Evolutionary conservation across 2,329 filamentous ascomycete genomes (phyloP), one percentile per base, ranked within the genome.

Genomic region (Penicillium polonicum): DNA sequence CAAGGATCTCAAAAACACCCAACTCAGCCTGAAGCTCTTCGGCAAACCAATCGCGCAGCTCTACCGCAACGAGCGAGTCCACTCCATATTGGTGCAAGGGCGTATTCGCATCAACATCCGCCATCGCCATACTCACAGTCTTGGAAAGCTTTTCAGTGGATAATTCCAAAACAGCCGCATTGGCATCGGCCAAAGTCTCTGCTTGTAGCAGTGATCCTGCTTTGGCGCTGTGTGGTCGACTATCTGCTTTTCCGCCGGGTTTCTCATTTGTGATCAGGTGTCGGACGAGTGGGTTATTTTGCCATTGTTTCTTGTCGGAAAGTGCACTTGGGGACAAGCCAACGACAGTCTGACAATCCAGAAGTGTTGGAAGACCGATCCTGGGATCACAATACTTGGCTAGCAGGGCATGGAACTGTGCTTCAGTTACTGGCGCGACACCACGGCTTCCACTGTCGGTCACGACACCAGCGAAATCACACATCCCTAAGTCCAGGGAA

Each of bases 61-160:
- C 78, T 0, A 80, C 74, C 1, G 77, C 78, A 29, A 81, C 72
- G 0, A 81, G 70, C 1, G 75, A 77, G 63, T 79, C 76, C 8
- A 78, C 69, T 0, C 77, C 76, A 39, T 71, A 74, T 4, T 67
- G 62, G 17, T 69, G 63, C 19, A 72, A 62, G 2, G 73, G 63
- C 61, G 66, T 68, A 1, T 49, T 45, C 1, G 60, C 43, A 27
- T 73, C 69, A 13, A 76, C 63, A 7, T 76, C 73, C 4, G 58
- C 58, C 8, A 61, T 55, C 3, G 68, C 52, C 1, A 76, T 69
- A 23, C 65, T 60, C 57, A 79, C 69, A 13, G 73, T 70, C 5
- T 68, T 64, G 1, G 71, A 65, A 4, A 78, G 62, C 44, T 73
- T 75, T 1, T 52, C 53, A 0, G 63, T 57, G 2, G 78, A 57